phyloP scores from a whole-genome alignment of 73 alveolate genomes.

The Paramecium sexaurelia region DNA sequence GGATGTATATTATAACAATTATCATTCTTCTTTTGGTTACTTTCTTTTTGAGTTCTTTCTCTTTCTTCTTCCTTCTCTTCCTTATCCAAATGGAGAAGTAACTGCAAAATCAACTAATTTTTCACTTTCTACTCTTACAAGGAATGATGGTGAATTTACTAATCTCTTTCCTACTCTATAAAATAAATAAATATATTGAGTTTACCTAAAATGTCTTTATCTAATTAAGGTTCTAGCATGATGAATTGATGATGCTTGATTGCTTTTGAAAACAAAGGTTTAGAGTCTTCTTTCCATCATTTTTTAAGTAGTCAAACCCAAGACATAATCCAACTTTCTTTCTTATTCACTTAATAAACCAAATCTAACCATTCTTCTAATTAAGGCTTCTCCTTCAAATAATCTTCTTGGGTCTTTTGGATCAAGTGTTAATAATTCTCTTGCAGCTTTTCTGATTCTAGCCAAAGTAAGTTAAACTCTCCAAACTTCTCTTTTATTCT shows the following conservation, averaged over 20 bases:
- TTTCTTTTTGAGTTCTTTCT: slow-evolving; percentile 81
- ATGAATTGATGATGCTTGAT: slow-evolving; percentile 90
- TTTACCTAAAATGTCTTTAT: slow-evolving; percentile 91
- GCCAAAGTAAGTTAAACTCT: slow-evolving; percentile 95
- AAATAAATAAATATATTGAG: not conserved
- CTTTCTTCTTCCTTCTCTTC: slow-evolving; percentile 88
- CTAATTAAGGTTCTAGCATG: slow-evolving; percentile 97
- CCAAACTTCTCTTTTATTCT: slow-evolving; percentile 99
- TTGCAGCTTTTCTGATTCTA: slow-evolving; percentile 98
- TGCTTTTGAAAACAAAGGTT: slow-evolving; percentile 91
- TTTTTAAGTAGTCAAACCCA: slow-evolving; percentile 89
- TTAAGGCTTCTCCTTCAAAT: slow-evolving; percentile 96
- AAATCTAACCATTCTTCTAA: slow-evolving; percentile 95
- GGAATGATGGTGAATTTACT: slow-evolving; percentile 96
- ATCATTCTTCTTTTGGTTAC: slow-evolving; percentile 69
- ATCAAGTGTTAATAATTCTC: slow-evolving; percentile 96
- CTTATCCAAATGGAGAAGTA: slow-evolving; percentile 85
- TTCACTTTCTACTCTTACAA: slow-evolving; percentile 96
- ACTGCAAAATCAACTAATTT: slow-evolving; percentile 92
- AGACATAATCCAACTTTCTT: slow-evolving; percentile 97
- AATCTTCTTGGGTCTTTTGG: slow-evolving; percentile 94
- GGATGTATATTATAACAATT: not conserved
- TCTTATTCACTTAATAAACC: slow-evolving; percentile 94
- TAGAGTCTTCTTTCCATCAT: slow-evolving; percentile 99
- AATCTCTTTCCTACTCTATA: slow-evolving; percentile 94